Conservation (phyloP, 177 flowering plant genomes). For the Tripterygium wilfordii region DNA sequence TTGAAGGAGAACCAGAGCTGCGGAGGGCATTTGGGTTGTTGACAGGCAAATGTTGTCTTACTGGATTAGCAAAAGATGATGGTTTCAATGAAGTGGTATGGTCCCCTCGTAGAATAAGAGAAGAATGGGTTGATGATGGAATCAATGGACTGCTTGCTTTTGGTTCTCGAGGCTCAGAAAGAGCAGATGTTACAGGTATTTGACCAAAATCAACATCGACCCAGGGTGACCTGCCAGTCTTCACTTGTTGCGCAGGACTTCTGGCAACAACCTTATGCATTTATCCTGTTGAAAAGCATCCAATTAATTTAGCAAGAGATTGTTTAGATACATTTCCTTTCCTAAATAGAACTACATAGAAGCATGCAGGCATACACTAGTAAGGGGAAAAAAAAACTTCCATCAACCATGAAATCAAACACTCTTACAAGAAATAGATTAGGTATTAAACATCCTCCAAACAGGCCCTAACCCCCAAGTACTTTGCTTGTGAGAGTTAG, state of each 20-base stretch:
- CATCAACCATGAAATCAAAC: no score
- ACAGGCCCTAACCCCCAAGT: no score
- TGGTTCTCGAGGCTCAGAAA: constrained; percentile 19
- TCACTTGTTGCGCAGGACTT: constrained; percentile 57
- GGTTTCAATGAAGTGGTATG: constrained; percentile 14
- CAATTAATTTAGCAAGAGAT: neutral
- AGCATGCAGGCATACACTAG: no score
- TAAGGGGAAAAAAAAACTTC: no score
- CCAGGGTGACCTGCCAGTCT: constrained; percentile 41
- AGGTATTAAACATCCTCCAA: no score
- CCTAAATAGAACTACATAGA: no score
- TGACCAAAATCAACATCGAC: constrained; percentile 14
- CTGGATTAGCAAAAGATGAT: constrained; percentile 28
- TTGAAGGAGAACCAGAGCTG: constrained; percentile 22
- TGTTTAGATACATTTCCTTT: no score
- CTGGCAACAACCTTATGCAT: constrained; percentile 73
- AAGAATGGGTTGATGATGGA: constrained; percentile 26
- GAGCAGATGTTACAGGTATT: constrained; percentile 23
- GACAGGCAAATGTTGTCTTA: constrained; percentile 15
- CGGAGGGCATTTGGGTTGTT: constrained; percentile 16
- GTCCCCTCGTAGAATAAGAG: constrained; percentile 19
- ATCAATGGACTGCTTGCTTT: constrained; percentile 24
- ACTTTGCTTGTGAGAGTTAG: no score
- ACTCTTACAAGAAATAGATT: no score
- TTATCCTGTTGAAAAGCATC: constrained; percentile 41